Conservation (phyloP, 345 rosid genomes). For the Acer yangbiense region DNA sequence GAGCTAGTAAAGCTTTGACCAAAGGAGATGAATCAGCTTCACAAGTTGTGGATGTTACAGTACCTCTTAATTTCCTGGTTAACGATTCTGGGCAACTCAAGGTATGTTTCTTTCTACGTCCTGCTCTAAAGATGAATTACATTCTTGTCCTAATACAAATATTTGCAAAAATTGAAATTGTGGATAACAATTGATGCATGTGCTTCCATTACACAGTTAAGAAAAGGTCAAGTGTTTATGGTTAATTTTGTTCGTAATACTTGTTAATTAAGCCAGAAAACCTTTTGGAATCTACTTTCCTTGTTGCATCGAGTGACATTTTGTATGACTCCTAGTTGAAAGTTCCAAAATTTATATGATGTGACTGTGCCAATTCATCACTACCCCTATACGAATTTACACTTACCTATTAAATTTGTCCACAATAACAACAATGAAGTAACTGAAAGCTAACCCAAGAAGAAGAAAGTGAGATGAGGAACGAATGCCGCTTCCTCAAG, state of each 20-base stretch:
- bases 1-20: constrained; percentile 60
- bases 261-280: not conserved
- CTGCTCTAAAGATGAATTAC: constrained; percentile 1
- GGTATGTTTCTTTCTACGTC: constrained; percentile 38
- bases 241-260: not conserved
- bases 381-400: not conserved
- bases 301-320: not conserved
- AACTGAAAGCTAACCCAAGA: not conserved
- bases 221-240: not conserved
- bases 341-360: not conserved
- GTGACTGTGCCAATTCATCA: not conserved
- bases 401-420: not conserved
- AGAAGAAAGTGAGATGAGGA: not conserved
- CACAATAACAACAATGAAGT: not conserved
- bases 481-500: not conserved
- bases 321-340: not conserved
- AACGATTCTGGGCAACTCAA: constrained; percentile 79
- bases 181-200: not conserved
- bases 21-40: constrained; percentile 50
- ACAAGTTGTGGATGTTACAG: constrained; percentile 71
- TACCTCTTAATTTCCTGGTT: constrained; percentile 88
- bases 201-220: not conserved
- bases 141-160: not conserved
- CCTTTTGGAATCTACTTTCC: not conserved
- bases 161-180: not conserved